phyloP scores from a whole-genome alignment of 371 early-diverging fungal species.

The Capniomyces stellatus region DNA sequence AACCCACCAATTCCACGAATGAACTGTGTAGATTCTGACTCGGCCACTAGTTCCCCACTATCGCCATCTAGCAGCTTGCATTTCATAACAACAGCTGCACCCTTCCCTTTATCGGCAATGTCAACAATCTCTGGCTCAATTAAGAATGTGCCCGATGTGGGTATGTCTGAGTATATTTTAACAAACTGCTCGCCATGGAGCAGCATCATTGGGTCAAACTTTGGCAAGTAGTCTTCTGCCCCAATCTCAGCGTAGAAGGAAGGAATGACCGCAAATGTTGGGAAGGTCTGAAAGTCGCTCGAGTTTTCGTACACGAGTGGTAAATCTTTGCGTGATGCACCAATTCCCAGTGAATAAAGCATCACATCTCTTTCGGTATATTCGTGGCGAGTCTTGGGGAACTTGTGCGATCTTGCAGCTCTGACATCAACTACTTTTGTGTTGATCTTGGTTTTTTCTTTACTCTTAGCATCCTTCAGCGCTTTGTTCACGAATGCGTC shows the following conservation, averaged over 20 bases:
- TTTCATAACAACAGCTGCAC: slow-evolving; percentile 60
- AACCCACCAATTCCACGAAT: slow-evolving; percentile 83
- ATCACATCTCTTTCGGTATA: slow-evolving; percentile 80
- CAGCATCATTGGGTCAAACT: slow-evolving; percentile 93
- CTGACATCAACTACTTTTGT: slow-evolving; percentile 37
- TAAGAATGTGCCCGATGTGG: slow-evolving; percentile 55
- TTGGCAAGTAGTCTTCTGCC: slow-evolving; percentile 57
- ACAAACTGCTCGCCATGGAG: slow-evolving; percentile 95
- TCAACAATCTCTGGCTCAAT: slow-evolving; percentile 65
- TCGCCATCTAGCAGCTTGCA: slow-evolving; percentile 62
- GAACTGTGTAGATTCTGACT: slow-evolving; percentile 80
- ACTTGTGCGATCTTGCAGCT: slow-evolving; percentile 31
- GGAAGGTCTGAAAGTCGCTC: slow-evolving; percentile 58
- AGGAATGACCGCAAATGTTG: slow-evolving; percentile 82
- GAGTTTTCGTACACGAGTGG: slow-evolving; percentile 73
- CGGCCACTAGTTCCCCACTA: slow-evolving; percentile 52
- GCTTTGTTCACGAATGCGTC: no score
- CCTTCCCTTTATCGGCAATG: slow-evolving; percentile 91
- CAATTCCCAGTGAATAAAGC: slow-evolving; percentile 83
- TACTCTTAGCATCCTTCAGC: no score
- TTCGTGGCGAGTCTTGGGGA: slow-evolving; percentile 29
- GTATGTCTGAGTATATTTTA: slow-evolving; percentile 61
- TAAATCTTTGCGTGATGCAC: slow-evolving; percentile 71
- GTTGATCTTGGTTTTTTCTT: background rate
- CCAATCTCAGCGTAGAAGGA: slow-evolving; percentile 45